Percentiles rank a stretch among this genome's conserved stretches.
Conservation (phyloP, 768 basidiomycete species). For the Tricholoma matsutake region DNA sequence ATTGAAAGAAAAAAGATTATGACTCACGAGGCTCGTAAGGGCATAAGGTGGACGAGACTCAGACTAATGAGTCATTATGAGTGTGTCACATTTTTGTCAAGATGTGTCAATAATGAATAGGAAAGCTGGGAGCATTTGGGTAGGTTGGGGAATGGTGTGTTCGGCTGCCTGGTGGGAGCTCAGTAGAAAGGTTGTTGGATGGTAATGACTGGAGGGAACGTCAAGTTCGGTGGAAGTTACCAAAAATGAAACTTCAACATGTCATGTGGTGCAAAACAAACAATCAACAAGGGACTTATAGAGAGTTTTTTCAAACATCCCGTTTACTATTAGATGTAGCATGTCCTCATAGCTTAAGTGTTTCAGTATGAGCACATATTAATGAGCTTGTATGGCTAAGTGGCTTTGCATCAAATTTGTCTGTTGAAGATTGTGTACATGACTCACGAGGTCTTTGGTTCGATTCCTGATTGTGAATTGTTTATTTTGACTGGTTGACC, state of each 20-base stretch:
- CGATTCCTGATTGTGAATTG: no score
- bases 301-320: not conserved
- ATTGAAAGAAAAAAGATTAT: not conserved
- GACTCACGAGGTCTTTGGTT: no score
- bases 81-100: not conserved
- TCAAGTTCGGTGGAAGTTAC: not conserved
- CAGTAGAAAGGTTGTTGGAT: not conserved
- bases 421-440: no score
- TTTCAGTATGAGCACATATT: no score
- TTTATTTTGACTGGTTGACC: no score
- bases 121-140: not conserved
- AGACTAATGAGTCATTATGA: not conserved
- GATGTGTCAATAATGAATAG: not conserved
- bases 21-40: no score
- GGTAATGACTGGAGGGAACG: no score
- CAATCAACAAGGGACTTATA: not conserved
- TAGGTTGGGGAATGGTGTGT: not conserved
- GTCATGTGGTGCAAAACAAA: not conserved
- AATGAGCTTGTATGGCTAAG: no score
- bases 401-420: no score
- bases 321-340: not conserved
- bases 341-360: not conserved
- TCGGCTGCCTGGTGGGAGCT: no score
- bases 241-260: not conserved
- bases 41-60: not conserved